Evolutionary conservation across 768 basidiomycete genomes (phyloP), one percentile per base, ranked within the genome.

Genomic region (Termitomyces sp.): DNA sequence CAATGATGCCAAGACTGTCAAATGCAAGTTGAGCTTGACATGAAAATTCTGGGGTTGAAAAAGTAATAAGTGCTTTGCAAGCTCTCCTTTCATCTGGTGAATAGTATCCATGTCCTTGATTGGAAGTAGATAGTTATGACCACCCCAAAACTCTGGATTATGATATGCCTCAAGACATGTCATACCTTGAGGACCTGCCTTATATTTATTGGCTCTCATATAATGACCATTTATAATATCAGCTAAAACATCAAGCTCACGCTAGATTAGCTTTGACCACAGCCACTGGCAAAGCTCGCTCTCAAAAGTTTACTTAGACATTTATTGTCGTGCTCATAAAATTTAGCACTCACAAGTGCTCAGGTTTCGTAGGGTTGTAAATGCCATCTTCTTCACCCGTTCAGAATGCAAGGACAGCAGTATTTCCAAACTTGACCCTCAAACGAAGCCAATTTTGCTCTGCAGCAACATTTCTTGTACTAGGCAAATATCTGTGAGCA

Each of bases 131-230:
- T 66, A 72, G 53, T 75, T 65, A 5, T 52, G 22, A 0, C 69
- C 69, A 3, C 70, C 70, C 66, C 67, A 76, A 0, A 48, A 47
- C 2, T 68, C 46, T 12, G 49, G 65, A n/a, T 72, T 42, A 0
- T 24, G 36, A 58, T 70, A 72, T 0, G 71, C 71, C 3, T 4
- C 67, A 68, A 18, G 75, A 74, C 60, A 67, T 68, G 0, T 72
- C 73, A 0, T 73, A 77, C 0, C n/a, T n/a, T n/a, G n/a, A n/a
- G 75, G 75, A 2, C 72, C 70, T 0, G 66, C 44, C 59, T 78
- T 78, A 0, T 63, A 54, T 0, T 67, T 68, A 54, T 75, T 66
- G 37, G 70, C 73, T 6, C 70, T 66, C 56, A 73, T 70, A 4
- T 44, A 55, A 1, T 59, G 54, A 8, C 52, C 61, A 56, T 76